Conservation (phyloP, 1,284 basidiomycete species). For the Ceratobasidium sp. region DNA sequence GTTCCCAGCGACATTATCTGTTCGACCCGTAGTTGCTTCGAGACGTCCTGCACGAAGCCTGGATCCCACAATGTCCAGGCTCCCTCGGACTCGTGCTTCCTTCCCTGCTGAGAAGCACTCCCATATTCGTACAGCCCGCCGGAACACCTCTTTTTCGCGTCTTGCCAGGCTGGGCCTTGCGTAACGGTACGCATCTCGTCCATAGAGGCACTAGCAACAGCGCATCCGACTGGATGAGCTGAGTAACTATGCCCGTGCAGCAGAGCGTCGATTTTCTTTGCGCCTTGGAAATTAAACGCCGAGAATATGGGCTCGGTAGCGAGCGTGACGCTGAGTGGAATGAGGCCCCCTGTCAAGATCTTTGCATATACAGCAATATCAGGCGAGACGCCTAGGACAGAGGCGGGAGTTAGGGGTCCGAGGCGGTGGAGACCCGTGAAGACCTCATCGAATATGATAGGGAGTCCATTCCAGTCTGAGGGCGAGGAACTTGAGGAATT, state of each 20-base stretch:
- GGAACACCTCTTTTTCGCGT: conserved; percentile 61
- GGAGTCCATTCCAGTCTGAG: conserved; percentile 74
- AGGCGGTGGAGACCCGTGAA: conserved; percentile 92
- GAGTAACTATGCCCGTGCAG: conserved; percentile 97
- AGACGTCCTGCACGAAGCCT: conserved; percentile 73
- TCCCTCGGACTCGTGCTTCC: not conserved
- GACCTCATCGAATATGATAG: conserved; percentile 96
- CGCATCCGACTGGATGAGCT: conserved; percentile 90
- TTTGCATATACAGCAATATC: conserved; percentile 95
- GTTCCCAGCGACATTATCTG: conserved; percentile 90
- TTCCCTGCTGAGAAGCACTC: not conserved
- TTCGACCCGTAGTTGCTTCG: conserved; percentile 66
- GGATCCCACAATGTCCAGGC: conserved; percentile 91
- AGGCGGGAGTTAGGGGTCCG: conserved; percentile 73
- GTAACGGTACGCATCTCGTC: conserved; percentile 67
- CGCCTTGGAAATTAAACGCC: conserved; percentile 71
- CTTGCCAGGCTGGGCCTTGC: conserved; percentile 64
- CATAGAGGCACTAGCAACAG: conserved; percentile 87
- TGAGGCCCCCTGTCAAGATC: conserved; percentile 90
- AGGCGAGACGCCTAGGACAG: conserved; percentile 76
- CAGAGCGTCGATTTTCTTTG: conserved; percentile 84
- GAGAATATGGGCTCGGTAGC: conserved; percentile 82
- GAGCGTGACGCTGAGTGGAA: conserved; percentile 89
- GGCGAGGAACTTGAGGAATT: not conserved
- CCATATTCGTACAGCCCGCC: conserved; percentile 48